Percentiles rank a stretch among this genome's conserved stretches.
These are phyloP conservation scores for Fusarium sp. DNA, from an alignment of 2,329 filamentous ascomycete genomes.

Conservation along the genomic window DNA sequence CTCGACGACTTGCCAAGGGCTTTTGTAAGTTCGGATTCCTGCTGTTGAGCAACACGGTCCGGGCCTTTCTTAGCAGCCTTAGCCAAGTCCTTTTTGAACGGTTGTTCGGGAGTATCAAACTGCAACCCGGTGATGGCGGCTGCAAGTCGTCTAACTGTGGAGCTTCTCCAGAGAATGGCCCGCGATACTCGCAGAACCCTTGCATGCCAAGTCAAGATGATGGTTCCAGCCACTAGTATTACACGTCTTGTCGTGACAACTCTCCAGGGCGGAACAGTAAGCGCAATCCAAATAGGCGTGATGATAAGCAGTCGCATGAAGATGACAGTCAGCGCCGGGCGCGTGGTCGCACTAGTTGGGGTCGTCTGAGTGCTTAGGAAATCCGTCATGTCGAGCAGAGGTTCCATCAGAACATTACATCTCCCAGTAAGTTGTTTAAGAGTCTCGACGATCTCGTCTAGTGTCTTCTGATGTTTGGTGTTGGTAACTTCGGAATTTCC, in stretches of 20 bases:
- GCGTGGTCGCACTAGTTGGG: constrained; percentile 88
- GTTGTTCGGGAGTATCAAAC: constrained; percentile 65
- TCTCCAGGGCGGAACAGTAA: constrained; percentile 84
- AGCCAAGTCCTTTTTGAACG: constrained; percentile 42
- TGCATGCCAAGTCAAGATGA: constrained; percentile 92
- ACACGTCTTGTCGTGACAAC: constrained; percentile 89
- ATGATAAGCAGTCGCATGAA: constrained; percentile 90
- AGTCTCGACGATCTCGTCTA: constrained; percentile 97
- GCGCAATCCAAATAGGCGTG: constrained; percentile 85
- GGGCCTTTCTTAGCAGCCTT: constrained; percentile 38
- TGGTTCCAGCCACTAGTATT: constrained; percentile 84
- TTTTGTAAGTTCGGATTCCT: constrained; percentile 59
- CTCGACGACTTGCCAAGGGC: constrained; percentile 48
- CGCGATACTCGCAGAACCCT: constrained; percentile 85
- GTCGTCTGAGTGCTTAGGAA: constrained; percentile 92
- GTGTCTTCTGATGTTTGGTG: constrained; percentile 86
- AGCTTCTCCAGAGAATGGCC: constrained; percentile 89
- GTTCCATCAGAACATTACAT: constrained; percentile 92
- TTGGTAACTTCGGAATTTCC: constrained; percentile 67
- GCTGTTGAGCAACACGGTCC: constrained; percentile 22
- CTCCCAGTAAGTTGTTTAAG: constrained; percentile 89
- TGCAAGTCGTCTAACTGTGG: constrained; percentile 74
- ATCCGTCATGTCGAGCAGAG: constrained; percentile 87
- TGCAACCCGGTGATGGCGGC: constrained; percentile 82
- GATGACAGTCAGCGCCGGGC: constrained; percentile 87